Conservation (phyloP, 2,329 filamentous ascomycete genomes). For the Emergomyces orientalis region DNA sequence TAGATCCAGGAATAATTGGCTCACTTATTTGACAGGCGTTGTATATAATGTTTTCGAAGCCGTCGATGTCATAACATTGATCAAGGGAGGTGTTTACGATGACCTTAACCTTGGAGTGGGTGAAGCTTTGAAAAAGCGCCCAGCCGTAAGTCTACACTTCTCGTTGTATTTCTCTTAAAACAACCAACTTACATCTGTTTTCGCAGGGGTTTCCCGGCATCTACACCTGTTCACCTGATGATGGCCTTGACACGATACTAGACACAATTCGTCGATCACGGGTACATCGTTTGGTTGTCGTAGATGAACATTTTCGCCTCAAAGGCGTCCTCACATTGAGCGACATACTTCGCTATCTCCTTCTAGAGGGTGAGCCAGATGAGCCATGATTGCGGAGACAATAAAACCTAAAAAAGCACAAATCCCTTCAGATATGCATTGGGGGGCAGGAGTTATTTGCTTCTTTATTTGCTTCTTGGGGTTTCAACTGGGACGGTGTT, state of each 20-base stretch:
- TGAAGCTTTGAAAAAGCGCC: conserved; percentile 75
- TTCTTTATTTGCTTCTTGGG: neutral
- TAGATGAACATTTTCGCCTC: conserved; percentile 79
- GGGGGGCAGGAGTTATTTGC: conserved; percentile 8
- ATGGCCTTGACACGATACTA: conserved; percentile 90
- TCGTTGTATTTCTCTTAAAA: neutral
- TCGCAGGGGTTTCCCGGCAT: conserved; percentile 80
- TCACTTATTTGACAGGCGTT: conserved; percentile 37
- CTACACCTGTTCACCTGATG: conserved; percentile 86
- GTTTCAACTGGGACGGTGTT: conserved; percentile 16
- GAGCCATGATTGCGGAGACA: conserved; percentile 27
- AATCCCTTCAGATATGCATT: conserved; percentile 8
- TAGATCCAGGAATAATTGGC: neutral
- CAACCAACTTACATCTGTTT: conserved; percentile 2
- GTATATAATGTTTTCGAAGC: conserved; percentile 96
- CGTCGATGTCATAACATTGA: conserved; percentile 91
- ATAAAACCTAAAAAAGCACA: neutral
- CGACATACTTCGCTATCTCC: conserved; percentile 90
- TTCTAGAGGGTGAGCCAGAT: conserved; percentile 67
- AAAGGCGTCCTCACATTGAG: conserved; percentile 87
- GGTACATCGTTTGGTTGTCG: conserved; percentile 84
- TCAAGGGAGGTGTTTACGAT: conserved; percentile 88
- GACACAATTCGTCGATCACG: conserved; percentile 92
- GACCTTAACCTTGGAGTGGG: conserved; percentile 79
- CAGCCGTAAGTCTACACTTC: conserved; percentile 48